These are phyloP conservation scores for Tulasnella calospora DNA, from an alignment of 768 basidiomycete genomes.

Conservation along the genomic window DNA sequence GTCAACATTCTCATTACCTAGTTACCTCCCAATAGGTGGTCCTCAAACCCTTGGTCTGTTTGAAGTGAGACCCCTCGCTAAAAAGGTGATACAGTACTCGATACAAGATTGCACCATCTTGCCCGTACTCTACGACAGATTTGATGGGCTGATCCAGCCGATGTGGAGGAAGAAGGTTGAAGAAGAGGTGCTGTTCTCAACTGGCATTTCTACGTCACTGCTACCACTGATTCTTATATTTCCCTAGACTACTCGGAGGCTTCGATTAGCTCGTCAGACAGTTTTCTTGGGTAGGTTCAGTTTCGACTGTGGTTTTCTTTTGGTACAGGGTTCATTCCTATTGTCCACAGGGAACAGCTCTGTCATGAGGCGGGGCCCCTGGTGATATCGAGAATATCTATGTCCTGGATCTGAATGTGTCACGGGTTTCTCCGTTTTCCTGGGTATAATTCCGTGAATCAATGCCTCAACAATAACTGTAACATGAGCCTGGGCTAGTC, in stretches of 20 bases:
- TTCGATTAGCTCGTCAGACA: constrained; percentile 23
- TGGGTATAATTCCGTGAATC: no score
- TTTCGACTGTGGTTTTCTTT: no score
- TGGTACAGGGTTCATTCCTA: no score
- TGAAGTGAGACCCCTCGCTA: constrained; percentile 21
- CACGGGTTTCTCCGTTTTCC: no score
- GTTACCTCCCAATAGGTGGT: not conserved
- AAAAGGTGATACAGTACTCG: constrained; percentile 21
- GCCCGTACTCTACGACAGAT: constrained; percentile 18
- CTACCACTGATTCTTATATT: not conserved
- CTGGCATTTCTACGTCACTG: not conserved
- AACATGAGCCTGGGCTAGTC: no score
- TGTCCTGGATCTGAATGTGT: no score
- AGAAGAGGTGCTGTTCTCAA: constrained; percentile 13
- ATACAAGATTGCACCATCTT: constrained; percentile 25
- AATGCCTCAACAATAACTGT: no score
- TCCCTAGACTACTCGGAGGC: constrained; percentile 19
- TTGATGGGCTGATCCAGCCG: constrained; percentile 9
- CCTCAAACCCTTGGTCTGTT: not conserved
- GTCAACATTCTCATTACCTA: not conserved
- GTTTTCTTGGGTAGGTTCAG: constrained; percentile 11
- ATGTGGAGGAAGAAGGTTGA: constrained; percentile 27
- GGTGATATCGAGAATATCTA: no score
- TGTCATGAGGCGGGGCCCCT: no score
- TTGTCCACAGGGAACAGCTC: no score